Evolutionary conservation across 2,329 filamentous ascomycete genomes (phyloP).

Genomic region (Claviceps quebecensis): DNA sequence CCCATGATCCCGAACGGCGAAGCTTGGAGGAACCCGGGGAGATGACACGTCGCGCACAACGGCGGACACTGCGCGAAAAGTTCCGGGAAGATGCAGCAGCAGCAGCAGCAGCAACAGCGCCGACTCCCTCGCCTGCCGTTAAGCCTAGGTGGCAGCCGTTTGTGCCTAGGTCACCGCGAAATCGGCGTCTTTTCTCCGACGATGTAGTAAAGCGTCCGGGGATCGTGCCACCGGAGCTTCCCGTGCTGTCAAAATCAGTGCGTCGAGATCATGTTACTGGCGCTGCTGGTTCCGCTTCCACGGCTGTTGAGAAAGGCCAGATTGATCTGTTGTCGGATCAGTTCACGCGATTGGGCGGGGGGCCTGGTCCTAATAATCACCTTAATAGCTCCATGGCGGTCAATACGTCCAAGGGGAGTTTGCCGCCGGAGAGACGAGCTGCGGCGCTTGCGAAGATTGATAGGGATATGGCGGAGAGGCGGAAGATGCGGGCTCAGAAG

Average conservation of each 20-base stretch:
- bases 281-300: background rate
- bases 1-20: background rate
- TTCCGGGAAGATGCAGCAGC: slow-evolving; percentile 17
- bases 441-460: slow-evolving; percentile 42
- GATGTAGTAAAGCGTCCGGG: slow-evolving; percentile 16
- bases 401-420: slow-evolving; percentile 27
- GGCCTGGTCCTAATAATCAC: slow-evolving; percentile 18
- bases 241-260: slow-evolving; percentile 13
- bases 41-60: slow-evolving; percentile 7
- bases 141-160: slow-evolving; percentile 27
- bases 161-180: slow-evolving; percentile 26
- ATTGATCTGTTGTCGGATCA: slow-evolving; percentile 32
- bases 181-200: slow-evolving; percentile 23
- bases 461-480: slow-evolving; percentile 38
- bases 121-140: no score
- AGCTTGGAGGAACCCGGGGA: slow-evolving; percentile 3
- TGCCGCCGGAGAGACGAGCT: slow-evolving; percentile 37
- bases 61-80: slow-evolving; percentile 21
- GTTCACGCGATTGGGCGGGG: slow-evolving; percentile 31
- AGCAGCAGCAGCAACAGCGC: background rate
- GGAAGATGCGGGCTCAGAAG: slow-evolving; percentile 18
- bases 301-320: slow-evolving; percentile 16
- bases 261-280: slow-evolving; percentile 7
- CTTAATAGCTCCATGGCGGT: slow-evolving; percentile 16
- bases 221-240: slow-evolving; percentile 15